Conservation (phyloP, 2,329 filamentous ascomycete genomes). For the Scedosporium minutisporum region DNA sequence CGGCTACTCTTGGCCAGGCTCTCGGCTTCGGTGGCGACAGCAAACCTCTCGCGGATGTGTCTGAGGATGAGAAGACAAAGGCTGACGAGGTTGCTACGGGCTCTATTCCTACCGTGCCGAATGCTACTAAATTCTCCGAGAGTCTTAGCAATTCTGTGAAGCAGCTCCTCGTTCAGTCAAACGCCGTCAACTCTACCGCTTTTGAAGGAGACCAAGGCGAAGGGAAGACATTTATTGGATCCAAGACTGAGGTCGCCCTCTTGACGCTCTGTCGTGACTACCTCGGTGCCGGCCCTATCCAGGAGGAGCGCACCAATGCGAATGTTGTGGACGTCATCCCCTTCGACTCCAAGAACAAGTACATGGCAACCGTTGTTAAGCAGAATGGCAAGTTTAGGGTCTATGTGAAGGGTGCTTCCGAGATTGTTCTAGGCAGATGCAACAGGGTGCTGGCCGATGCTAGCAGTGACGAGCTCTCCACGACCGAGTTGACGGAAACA, state of each 20-base stretch:
- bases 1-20: conserved; percentile 48
- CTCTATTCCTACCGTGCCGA: conserved; percentile 15
- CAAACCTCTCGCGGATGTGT: not conserved
- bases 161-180: conserved; percentile 27
- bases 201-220: conserved; percentile 42
- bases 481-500: conserved; percentile 42
- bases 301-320: conserved; percentile 35
- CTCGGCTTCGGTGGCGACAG: conserved; percentile 20
- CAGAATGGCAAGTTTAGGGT: conserved; percentile 30
- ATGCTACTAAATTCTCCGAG: conserved; percentile 24
- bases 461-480: conserved; percentile 38
- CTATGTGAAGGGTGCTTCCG: conserved; percentile 45
- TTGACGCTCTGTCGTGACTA: conserved; percentile 39
- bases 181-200: conserved; percentile 48
- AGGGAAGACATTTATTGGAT: conserved; percentile 38
- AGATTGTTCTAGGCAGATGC: conserved; percentile 39
- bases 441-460: conserved; percentile 28
- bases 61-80: not conserved
- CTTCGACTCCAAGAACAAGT: conserved; percentile 46
- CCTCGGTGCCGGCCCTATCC: conserved; percentile 36
- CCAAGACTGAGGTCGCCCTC: conserved; percentile 47
- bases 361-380: conserved; percentile 45
- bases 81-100: conserved; percentile 5
- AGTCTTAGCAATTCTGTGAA: conserved; percentile 6
- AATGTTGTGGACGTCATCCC: conserved; percentile 40